Evolutionary conservation across 163 green algal genomes (phyloP), one percentile per base, ranked within the genome.

Genomic region (Chlamydomonas reinhardtii): DNA sequence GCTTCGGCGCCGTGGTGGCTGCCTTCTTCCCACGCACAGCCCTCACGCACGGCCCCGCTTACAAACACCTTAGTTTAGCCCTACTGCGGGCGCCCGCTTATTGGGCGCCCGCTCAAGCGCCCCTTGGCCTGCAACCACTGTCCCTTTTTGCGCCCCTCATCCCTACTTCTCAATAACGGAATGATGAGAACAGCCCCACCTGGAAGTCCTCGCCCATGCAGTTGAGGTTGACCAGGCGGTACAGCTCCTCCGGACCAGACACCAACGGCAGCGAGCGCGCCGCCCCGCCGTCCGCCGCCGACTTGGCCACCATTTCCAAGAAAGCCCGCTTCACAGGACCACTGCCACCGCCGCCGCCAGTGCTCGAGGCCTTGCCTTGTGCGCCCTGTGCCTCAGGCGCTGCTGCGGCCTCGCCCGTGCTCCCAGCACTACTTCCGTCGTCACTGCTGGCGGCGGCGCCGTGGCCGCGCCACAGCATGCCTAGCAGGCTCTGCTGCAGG

Each of bases 131-230:
- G n/a, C n/a, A n/a, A n/a, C n/a, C n/a, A n/a, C n/a, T n/a, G n/a
- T n/a, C n/a, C n/a, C n/a, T n/a, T n/a, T n/a, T n/a, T n/a, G n/a
- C n/a, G n/a, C n/a, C n/a, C n/a, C n/a, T n/a, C n/a, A n/a, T n/a
- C n/a, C n/a, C n/a, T n/a, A n/a, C n/a, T n/a, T n/a, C n/a, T n/a
- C n/a, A n/a, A n/a, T n/a, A n/a, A n/a, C n/a, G n/a, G n/a, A n/a
- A n/a, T n/a, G n/a, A n/a, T n/a, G n/a, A n/a, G n/a, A n/a, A n/a
- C n/a, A n/a, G n/a, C n/a, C 68, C 29, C 31, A 86, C 85, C 85
- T 90, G 77, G 77, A 90, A 90, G 34, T 90, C 85, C 85, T 90
- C 85, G 2, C 85, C 85, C 48, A 90, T 27, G 78, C 85, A 90
- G 78, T 87, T 90, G 34, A 65, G 11, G 61, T 90, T 90, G 15